phyloP scores from a whole-genome alignment of 83 land plant genomes.

The Diphasiastrum complanatum region DNA sequence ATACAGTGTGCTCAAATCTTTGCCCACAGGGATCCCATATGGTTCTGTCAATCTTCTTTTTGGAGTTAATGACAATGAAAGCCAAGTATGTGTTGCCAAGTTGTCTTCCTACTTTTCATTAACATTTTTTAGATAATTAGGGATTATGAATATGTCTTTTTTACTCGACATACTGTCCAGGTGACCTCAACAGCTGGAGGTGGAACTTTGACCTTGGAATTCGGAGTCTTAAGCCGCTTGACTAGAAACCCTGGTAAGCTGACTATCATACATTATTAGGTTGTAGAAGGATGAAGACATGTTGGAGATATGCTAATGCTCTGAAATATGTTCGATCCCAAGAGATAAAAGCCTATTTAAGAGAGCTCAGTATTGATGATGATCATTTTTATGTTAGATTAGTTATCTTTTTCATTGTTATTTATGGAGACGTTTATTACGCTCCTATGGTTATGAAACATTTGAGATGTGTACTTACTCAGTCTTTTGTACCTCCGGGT shows the following conservation, averaged over 20 bases:
- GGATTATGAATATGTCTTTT: neutral
- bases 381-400: too few species aligned
- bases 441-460: too few species aligned
- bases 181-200: conserved; percentile 99
- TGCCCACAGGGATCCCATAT: conserved; percentile 80
- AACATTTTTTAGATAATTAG: neutral
- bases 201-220: conserved; percentile 91
- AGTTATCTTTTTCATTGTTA: too few species aligned
- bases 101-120: neutral
- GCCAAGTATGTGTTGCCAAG: conserved; percentile 67
- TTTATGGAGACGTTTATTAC: too few species aligned
- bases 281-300: too few species aligned
- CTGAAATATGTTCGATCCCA: too few species aligned
- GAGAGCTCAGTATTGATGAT: too few species aligned
- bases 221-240: conserved; percentile 87
- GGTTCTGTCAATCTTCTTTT: conserved; percentile 84
- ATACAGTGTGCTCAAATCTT: too few species aligned
- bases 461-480: too few species aligned
- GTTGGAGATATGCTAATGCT: too few species aligned
- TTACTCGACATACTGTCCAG: conserved; percentile 30
- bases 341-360: too few species aligned
- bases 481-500: too few species aligned
- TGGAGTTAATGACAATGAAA: conserved; percentile 96
- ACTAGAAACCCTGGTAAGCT: conserved; percentile 71
- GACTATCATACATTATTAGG: neutral